phyloP scores from a whole-genome alignment of 1,139 yeast species.

The Barnettozyma hawaiiensis region DNA sequence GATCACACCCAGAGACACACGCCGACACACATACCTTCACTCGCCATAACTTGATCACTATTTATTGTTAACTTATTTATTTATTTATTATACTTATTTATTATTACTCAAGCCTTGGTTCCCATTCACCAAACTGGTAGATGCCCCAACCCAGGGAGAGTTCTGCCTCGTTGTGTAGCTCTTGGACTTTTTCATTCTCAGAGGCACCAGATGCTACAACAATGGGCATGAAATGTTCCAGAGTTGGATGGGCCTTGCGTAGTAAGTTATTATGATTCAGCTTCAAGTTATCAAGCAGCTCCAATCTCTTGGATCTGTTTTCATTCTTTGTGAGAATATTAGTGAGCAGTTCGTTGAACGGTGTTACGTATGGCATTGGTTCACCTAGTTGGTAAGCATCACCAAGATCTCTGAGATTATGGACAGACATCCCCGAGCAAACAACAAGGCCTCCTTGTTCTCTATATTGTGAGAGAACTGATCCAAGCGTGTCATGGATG shows the following conservation, averaged over 20 bases:
- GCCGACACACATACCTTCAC: too few species aligned
- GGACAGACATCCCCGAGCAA: slow-evolving; percentile 77
- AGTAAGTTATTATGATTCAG: slow-evolving; percentile 33
- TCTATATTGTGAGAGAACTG: slow-evolving; percentile 46
- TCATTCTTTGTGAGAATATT: slow-evolving; percentile 31
- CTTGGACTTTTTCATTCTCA: slow-evolving; percentile 34
- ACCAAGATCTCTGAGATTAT: slow-evolving; percentile 56
- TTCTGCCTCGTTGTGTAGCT: slow-evolving; percentile 40
- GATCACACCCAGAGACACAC: too few species aligned
- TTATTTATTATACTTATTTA: slow-evolving; percentile 9
- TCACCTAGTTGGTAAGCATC: slow-evolving; percentile 18
- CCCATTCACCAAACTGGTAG: slow-evolving; percentile 38
- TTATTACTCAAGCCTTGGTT: slow-evolving; percentile 1
- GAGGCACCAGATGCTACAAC: slow-evolving; percentile 64
- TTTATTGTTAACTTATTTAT: slow-evolving; percentile 7
- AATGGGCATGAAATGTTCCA: slow-evolving; percentile 68
- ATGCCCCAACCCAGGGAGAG: slow-evolving; percentile 65
- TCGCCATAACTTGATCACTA: too few species aligned
- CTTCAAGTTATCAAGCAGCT: slow-evolving; percentile 33
- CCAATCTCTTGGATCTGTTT: slow-evolving; percentile 26
- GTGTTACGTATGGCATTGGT: slow-evolving; percentile 42
- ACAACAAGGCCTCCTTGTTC: slow-evolving; percentile 47
- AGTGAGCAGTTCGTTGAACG: slow-evolving; percentile 44
- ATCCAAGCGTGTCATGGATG: slow-evolving; percentile 51
- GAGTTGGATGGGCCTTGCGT: slow-evolving; percentile 60